Base-by-base conservation (phyloP, 2,329 filamentous ascomycete genomes). In the Paecilomyces formosus region DNA sequence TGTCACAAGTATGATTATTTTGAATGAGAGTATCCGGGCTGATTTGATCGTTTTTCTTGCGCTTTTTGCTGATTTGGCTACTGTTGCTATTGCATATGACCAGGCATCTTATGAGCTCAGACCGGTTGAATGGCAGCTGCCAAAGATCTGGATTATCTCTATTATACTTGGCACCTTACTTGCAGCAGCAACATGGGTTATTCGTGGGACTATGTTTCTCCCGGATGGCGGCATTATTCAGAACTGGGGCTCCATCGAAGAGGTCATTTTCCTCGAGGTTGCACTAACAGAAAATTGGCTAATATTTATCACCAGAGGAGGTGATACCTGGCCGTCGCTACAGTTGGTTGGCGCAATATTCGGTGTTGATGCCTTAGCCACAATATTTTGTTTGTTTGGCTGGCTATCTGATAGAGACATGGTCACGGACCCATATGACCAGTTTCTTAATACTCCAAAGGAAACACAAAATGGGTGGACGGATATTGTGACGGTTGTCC, bases 201-300 rank as follows among this genome's bases (percentile, higher is more conserved):
- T 90, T 58, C 88, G 88, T 62, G 88, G 86, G 31, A 82, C 86
- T 21, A 78, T 91, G 72, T 90, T 85, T 79, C 76, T 90, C 15
- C 79, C 80, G 55, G 84, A 82, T 65, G 88, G 88, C 63, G 88
- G 88, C 75, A 80, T 92, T 65, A 84, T 92, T 62, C 83, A 90
- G 74, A 88, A 88, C 75, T 90, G 84, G 71, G 88, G 88, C 64
- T 86, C 85, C 58, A 82, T 90, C 61, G 88, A 91, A 76, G 87
- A 89, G 70, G 86, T 91, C 53, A 79, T 96, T 69, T 96, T 96
- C 85, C 85, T 96, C 53, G 86, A 96, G 79, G 88, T 96, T 72
- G 92, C 90, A 7, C 85, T 96, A 57, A 93, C 91, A 61, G 91
- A 96, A 82, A 96, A 96, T 81, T 96, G 91, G 92, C 85, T 96